These are phyloP conservation scores for Pestalotiopsis sp. DNA, from an alignment of 2,329 filamentous ascomycete species.

Conservation along the genomic window DNA sequence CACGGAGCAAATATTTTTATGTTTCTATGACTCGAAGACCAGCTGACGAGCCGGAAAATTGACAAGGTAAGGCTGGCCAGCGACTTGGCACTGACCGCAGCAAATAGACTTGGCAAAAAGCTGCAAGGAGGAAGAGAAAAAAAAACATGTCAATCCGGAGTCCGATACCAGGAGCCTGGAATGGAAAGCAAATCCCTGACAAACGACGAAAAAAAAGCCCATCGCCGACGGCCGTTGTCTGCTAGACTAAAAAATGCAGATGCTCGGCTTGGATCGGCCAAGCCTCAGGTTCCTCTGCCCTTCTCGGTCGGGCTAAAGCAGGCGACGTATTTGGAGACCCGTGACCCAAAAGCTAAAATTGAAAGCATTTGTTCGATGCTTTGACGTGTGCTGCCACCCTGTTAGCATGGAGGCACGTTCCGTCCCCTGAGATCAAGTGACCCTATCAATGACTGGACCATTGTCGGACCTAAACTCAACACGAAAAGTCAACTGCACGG, in stretches of 20 bases:
- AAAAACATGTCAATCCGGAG: neutral
- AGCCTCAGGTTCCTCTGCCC: neutral
- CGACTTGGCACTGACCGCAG: neutral
- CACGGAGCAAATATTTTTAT: neutral
- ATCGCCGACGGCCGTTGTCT: neutral
- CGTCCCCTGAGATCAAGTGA: slow-evolving; percentile 6
- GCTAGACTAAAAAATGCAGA: neutral
- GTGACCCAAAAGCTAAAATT: neutral
- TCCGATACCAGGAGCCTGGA: neutral
- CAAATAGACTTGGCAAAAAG: neutral
- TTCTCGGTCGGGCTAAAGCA: neutral
- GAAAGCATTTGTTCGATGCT: neutral
- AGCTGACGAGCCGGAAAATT: neutral
- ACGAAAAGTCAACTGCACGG: neutral
- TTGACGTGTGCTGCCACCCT: neutral
- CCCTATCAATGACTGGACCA: neutral
- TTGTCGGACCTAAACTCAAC: neutral
- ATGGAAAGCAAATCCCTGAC: neutral
- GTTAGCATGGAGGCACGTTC: neutral
- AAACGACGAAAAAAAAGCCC: neutral
- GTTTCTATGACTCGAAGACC: neutral
- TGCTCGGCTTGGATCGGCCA: slow-evolving; percentile 9
- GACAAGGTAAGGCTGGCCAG: neutral
- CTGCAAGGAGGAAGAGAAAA: neutral
- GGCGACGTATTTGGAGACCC: neutral